phyloP scores from a whole-genome alignment of 1,284 basidiomycete genomes.

The Ustilago loliicola region DNA sequence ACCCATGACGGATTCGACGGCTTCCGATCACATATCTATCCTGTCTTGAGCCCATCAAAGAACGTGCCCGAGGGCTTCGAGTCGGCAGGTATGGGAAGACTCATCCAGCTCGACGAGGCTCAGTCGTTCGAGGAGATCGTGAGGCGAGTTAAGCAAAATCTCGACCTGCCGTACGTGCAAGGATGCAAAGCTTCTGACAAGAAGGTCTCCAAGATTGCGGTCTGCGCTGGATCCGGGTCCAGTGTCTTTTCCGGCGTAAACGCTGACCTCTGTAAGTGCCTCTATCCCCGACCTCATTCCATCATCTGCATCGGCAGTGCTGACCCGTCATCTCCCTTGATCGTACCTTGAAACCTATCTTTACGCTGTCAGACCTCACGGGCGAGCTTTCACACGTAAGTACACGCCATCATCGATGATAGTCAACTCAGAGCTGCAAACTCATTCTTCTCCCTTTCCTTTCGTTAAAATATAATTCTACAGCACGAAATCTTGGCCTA shows the following conservation, averaged over 20 bases:
- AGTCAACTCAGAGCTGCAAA: neutral
- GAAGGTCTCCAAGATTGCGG: conserved; percentile 54
- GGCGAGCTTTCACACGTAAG: conserved; percentile 65
- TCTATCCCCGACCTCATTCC: neutral
- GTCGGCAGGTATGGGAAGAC: conserved; percentile 49
- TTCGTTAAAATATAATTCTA: neutral
- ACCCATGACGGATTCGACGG: conserved; percentile 3
- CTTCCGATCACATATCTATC: conserved; percentile 8
- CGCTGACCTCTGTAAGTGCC: conserved; percentile 60
- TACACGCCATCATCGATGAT: neutral
- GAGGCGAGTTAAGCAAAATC: conserved; percentile 48
- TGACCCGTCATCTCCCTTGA: neutral
- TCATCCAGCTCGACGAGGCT: conserved; percentile 29
- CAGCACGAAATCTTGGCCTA: conserved; percentile 68
- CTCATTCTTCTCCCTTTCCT: neutral
- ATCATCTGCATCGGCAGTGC: neutral
- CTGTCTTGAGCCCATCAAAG: conserved; percentile 22
- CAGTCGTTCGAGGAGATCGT: conserved; percentile 42
- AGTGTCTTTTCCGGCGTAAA: conserved; percentile 55
- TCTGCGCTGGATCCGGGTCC: conserved; percentile 66
- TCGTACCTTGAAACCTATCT: neutral
- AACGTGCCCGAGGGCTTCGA: conserved; percentile 32
- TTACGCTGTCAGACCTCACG: conserved; percentile 49
- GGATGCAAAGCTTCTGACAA: conserved; percentile 41
- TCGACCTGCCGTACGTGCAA: conserved; percentile 38